phyloP scores from a whole-genome alignment of 805 yeast genomes.

The Candida insectalens region DNA sequence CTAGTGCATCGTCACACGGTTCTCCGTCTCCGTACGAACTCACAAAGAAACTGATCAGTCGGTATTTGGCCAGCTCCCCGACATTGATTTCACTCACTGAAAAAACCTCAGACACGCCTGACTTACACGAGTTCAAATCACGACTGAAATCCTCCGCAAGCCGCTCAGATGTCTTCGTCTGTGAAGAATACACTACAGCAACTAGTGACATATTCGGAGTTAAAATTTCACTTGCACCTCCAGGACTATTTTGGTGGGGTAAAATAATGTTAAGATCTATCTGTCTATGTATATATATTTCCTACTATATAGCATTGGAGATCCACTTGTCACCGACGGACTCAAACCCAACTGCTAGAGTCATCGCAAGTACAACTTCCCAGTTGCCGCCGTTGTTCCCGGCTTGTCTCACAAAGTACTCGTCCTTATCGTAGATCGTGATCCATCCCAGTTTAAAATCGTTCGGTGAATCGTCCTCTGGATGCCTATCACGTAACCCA shows the following conservation, averaged over 20 bases:
- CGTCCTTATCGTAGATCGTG: constrained; percentile 42
- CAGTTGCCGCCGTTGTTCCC: constrained; percentile 38
- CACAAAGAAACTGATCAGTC: constrained; percentile 43
- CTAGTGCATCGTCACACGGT: constrained; percentile 81
- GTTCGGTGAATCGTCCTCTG: constrained; percentile 53
- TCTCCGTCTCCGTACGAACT: constrained; percentile 98
- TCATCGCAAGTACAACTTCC: constrained; percentile 43
- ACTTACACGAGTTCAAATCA: constrained; percentile 15
- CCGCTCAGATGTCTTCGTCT: constrained; percentile 93
- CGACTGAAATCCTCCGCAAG: constrained; percentile 35
- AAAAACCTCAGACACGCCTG: background rate
- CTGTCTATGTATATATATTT: no score
- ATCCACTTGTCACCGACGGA: constrained; percentile 19
- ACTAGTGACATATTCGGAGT: background rate
- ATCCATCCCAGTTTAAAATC: constrained; percentile 57
- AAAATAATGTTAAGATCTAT: no score
- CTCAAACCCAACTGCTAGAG: constrained; percentile 42
- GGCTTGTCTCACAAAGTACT: constrained; percentile 16
- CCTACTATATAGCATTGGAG: background rate
- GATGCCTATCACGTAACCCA: constrained; percentile 39
- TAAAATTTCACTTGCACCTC: background rate
- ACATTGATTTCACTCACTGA: background rate
- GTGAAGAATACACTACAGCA: constrained; percentile 71
- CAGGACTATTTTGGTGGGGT: no score
- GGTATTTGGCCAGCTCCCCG: background rate